Evolutionary conservation across 371 early-diverging fungal genomes (phyloP), one percentile per base, ranked within the genome.

Genomic region (Lichtheimia ramosa): DNA sequence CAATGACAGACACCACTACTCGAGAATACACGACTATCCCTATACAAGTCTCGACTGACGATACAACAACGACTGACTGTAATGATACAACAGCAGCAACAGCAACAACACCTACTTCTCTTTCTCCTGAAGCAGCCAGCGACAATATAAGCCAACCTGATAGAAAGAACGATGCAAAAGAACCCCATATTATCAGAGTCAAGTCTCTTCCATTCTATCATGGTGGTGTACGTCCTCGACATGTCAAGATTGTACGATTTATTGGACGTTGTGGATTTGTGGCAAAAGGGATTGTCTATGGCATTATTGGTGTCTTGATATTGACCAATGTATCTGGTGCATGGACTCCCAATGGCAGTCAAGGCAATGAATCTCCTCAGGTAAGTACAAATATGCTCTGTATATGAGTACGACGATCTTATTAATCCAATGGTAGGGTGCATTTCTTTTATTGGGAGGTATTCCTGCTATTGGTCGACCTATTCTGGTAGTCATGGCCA

Each of bases 251-350:
- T 48, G 52, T 63, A 16, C 56, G 63, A 6, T 43, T 63, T 12
- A 63, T 63, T 18, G 63, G 63, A 0, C 57, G 58, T 3, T 63
- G 51, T 16, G 80, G 80, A 1, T 79, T 79, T 41, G 64, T 72
- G 20, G 77, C 77, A 3, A 79, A 79, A 63, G 80, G 71, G 10
- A 56, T 79, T 23, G 80, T 79, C 1, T 79, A 79, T 51, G 80
- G 77, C 2, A 70, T 74, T 50, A 79, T 79, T 49, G 77, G 80
- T 28, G 77, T 74, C 0, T 59, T 79, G 25, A 74, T 74, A 4
- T 62, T 70, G 20, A 74, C 74, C 1, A 76, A 74, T 62, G 66
- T 74, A 16, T 59, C 69, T 23, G 74, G 75, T 15, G 67, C 70
- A 7, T 59, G 60, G 58, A 74, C 73, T 15, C 79, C 79, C 1